phyloP scores from a whole-genome alignment of 2,329 filamentous ascomycete genomes.

The Sporothrix brasiliensis region DNA sequence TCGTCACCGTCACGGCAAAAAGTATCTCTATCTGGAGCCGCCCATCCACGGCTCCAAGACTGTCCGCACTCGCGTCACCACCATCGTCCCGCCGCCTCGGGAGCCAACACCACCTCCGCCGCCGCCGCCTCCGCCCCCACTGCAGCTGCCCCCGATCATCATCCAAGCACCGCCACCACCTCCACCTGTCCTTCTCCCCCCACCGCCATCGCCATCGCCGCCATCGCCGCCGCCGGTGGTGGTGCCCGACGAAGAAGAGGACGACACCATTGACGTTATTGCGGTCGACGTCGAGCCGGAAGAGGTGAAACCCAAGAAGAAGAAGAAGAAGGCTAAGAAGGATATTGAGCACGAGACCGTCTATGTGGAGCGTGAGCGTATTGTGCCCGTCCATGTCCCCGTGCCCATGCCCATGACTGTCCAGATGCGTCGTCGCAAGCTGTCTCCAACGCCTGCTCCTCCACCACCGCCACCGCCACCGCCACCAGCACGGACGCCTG shows the following conservation, averaged over 20 bases:
- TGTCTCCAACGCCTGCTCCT: background rate
- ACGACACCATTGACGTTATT: slow-evolving; percentile 48
- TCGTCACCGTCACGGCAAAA: slow-evolving; percentile 41
- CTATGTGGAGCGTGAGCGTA: slow-evolving; percentile 46
- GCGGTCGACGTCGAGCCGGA: slow-evolving; percentile 48
- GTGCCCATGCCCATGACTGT: slow-evolving; percentile 27
- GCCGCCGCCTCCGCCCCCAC: slow-evolving; percentile 37
- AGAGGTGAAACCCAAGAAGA: slow-evolving; percentile 30
- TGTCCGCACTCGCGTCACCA: slow-evolving; percentile 46
- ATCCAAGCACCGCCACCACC: slow-evolving; percentile 25
- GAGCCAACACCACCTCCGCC: slow-evolving; percentile 36
- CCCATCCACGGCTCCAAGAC: slow-evolving; percentile 45
- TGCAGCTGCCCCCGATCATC: slow-evolving; percentile 35
- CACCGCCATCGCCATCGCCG: slow-evolving; percentile 29
- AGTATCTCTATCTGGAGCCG: slow-evolving; percentile 48
- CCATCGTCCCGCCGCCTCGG: slow-evolving; percentile 44
- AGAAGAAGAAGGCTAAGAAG: slow-evolving; percentile 30
- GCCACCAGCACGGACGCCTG: slow-evolving; percentile 36
- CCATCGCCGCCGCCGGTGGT: slow-evolving; percentile 33
- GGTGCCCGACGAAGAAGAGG: slow-evolving; percentile 40
- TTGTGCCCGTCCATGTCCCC: slow-evolving; percentile 46
- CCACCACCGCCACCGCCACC: slow-evolving; percentile 12
- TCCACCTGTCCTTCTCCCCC: slow-evolving; percentile 25
- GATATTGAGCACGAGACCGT: slow-evolving; percentile 42
- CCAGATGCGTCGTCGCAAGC: slow-evolving; percentile 18